phyloP scores from a whole-genome alignment of 768 basidiomycete genomes.

The Rhodotorula kratochvilovae region DNA sequence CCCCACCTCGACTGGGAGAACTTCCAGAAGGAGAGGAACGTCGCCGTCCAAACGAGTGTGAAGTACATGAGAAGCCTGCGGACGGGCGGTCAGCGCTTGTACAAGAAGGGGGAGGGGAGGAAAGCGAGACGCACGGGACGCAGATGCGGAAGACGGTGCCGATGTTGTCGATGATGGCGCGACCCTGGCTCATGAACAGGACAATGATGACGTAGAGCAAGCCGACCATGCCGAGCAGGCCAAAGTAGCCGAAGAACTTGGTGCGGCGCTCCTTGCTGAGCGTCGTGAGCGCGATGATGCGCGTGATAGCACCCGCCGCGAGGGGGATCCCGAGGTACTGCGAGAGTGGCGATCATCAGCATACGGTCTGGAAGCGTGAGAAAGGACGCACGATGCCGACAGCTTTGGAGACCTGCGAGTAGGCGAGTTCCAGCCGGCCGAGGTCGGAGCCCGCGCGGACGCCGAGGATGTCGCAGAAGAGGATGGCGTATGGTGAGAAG shows the following conservation, averaged over 20 bases:
- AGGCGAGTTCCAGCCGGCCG: slow-evolving; percentile 53
- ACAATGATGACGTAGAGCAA: slow-evolving; percentile 75
- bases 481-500: slow-evolving; percentile 66
- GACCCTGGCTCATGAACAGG: slow-evolving; percentile 62
- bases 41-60: slow-evolving; percentile 65
- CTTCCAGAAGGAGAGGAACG: slow-evolving; percentile 55
- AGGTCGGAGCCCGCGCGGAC: slow-evolving; percentile 29
- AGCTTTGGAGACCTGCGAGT: slow-evolving; percentile 60
- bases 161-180: slow-evolving; percentile 67
- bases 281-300: slow-evolving; percentile 54
- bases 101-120: not conserved
- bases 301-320: slow-evolving; percentile 64
- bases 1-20: slow-evolving; percentile 51
- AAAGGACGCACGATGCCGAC: slow-evolving; percentile 62
- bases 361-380: no score
- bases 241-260: slow-evolving; percentile 65
- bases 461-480: slow-evolving; percentile 70
- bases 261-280: slow-evolving; percentile 49
- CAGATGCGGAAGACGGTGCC: slow-evolving; percentile 73
- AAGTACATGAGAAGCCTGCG: slow-evolving; percentile 55
- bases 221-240: slow-evolving; percentile 66
- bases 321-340: slow-evolving; percentile 82
- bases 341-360: no score
- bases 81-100: no score
- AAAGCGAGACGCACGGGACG: slow-evolving; percentile 53